Base-by-base conservation (phyloP, 2,329 filamentous ascomycete genomes). In the Leptographium flavum region DNA sequence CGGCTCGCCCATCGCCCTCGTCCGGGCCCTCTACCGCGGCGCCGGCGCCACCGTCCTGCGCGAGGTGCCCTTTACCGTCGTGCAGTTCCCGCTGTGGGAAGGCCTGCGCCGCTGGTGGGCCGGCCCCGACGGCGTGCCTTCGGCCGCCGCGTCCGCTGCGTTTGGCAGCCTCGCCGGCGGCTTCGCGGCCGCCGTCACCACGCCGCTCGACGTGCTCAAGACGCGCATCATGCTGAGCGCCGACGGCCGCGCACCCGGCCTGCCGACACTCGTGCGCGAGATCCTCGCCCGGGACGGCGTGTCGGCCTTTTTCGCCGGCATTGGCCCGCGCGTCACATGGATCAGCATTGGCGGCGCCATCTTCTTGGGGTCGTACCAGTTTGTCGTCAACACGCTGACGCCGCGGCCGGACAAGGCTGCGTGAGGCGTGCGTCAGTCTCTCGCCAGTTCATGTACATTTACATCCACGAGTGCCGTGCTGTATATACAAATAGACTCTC, bases 31-130 rank as follows among this genome's bases (percentile, higher is more conserved):
- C 46, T 98, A 98, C 63, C 74, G 92, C 31, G 92, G 93, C 2
- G 94, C 87, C 74, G 76, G 79, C 17, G 87, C 96, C 54, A 98
- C 92, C 2, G 81, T 98, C 43, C 82, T 95, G 66, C 79, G 92
- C 48, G 92, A 98, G 69, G 88, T 98, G 49, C 92, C 92, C 4
- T 98, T 98, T 58, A 96, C 93, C 3, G 81, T 95, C 10, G 83
- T 98, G 51, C 92, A 98, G 63, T 98, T 98, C 60, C 92, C 92
- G 39, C 73, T 98, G 51, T 98, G 92, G 92, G 92, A 98, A 65
- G 79, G 74, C 5, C 75, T 96, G 72, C 96, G 95, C 71, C 69
- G 70, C 36, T 85, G 76, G 73, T 70, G 35, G 61, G 68, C 40
- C 59, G 66, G 39, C 57, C 57, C 30, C 48, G 39, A 30, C 42